These are phyloP conservation scores for Austropuccinia psidii DNA, from an alignment of 1,284 basidiomycete species.

Conservation along the genomic window DNA sequence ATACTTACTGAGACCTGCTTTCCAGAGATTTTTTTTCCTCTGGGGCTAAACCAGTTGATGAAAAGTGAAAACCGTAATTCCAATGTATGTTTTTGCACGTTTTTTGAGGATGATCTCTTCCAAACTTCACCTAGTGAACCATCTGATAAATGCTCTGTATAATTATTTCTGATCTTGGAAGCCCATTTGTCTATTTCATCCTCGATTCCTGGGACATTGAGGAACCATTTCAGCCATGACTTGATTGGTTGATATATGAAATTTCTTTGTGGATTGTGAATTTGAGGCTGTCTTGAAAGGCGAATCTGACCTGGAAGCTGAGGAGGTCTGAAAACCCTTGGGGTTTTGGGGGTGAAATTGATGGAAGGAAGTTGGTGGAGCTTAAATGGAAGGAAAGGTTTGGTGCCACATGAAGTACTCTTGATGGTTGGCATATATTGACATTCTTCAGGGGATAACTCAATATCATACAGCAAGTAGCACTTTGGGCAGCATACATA, in stretches of 20 bases:
- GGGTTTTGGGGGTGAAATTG: not conserved
- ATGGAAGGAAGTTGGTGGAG: not conserved
- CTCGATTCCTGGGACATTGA: not conserved
- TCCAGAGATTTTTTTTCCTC: not conserved
- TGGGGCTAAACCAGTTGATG: constrained; percentile 4
- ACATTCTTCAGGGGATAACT: not conserved
- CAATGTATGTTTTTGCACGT: too few relatives aligned
- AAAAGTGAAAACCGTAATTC: constrained; percentile 2
- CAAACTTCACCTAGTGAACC: not conserved
- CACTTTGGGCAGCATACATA: constrained; percentile 5
- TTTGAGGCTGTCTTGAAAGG: too few relatives aligned
- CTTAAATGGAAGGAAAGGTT: not conserved
- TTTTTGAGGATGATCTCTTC: too few relatives aligned
- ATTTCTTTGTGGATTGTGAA: not conserved
- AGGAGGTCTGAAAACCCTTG: not conserved
- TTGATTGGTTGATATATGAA: not conserved
- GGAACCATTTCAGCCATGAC: not conserved
- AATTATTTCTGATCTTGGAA: too few relatives aligned
- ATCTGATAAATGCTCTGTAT: not conserved
- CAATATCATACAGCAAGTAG: not conserved
- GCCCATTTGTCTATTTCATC: constrained; percentile 10
- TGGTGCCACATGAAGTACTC: not conserved
- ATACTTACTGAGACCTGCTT: not conserved
- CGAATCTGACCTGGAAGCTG: too few relatives aligned
- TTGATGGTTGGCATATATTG: not conserved